Evolutionary conservation across 2,329 filamentous ascomycete genomes (phyloP), one percentile per base, ranked within the genome.

Genomic region (Cytospora piceae): DNA sequence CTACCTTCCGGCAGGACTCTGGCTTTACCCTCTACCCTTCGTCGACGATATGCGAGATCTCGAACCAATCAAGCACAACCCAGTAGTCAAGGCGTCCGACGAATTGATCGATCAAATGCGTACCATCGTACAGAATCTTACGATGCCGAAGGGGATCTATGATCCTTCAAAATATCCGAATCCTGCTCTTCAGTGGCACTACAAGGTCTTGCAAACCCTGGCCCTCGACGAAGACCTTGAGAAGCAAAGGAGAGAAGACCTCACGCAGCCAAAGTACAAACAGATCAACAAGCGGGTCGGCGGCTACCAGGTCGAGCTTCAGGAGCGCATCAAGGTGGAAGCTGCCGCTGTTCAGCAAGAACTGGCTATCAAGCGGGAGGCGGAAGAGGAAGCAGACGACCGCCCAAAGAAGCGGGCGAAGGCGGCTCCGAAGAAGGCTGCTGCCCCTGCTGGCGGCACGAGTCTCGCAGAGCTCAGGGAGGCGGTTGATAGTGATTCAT

Each of bases 121-220:
- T 57, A 84, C 84, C 7, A 86, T 97, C 4, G 82, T 97, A 2
- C 90, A 95, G 74, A 93, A 96, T 70, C 81, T 97, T 0, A 93
- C 97, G 74, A 85, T 99, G 9, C 95, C 95, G 0, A 94, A 92
- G 73, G 93, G 86, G 7, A 82, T 86, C 37, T 99, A 96, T 74
- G 90, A 96, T 70, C 94, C 94, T 1, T 81, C 82, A 1, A 95
- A 90, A 73, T 98, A 97, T 73, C 92, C 95, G 0, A 99, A 99
- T 68, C 93, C 94, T 12, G 86, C 91, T 11, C 82, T 99, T 29
- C 95, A 99, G 78, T 99, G 94, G 94, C 95, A 98, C 79, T 99
- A 98, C 81, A 90, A 88, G 68, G 96, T 99, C 55, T 81, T 99
- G 0, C 95, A 99, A 77, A 90, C 92, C 8, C 84, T 97, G 65